phyloP scores from a whole-genome alignment of 805 yeast species.

The Teunomyces cretensis region DNA sequence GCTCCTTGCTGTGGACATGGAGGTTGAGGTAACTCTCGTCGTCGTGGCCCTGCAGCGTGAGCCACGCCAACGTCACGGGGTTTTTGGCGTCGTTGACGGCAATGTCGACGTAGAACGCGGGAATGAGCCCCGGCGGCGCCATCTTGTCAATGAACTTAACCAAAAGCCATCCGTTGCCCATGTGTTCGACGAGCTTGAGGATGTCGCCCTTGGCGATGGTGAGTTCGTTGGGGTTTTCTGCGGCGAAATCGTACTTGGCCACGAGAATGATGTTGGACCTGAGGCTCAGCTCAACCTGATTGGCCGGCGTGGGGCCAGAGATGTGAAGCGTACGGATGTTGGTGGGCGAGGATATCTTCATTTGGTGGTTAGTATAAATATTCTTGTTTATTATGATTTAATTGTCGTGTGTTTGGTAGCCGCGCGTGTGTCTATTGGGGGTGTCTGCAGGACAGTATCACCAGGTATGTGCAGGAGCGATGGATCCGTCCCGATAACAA shows the following conservation, averaged over 20 bases:
- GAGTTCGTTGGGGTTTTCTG: slow-evolving; percentile 46
- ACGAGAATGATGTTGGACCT: slow-evolving; percentile 42
- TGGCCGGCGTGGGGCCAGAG: slow-evolving; percentile 17
- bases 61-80: slow-evolving; percentile 40
- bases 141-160: slow-evolving; percentile 54
- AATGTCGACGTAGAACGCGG: slow-evolving; percentile 48
- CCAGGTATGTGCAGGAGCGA: too few relatives aligned
- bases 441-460: too few relatives aligned
- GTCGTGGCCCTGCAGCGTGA: slow-evolving; percentile 10
- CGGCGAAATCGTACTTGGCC: slow-evolving; percentile 45
- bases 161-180: slow-evolving; percentile 54
- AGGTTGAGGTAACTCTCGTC: slow-evolving; percentile 24
- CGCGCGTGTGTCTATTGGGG: too few relatives aligned
- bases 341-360: slow-evolving; percentile 5
- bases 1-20: slow-evolving; percentile 23
- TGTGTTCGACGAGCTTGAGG: slow-evolving; percentile 47
- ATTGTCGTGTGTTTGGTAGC: neutral
- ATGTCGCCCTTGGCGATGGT: slow-evolving; percentile 50
- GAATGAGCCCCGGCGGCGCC: slow-evolving; percentile 49
- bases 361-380: too few relatives aligned
- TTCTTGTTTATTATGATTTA: too few relatives aligned
- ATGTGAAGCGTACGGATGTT: slow-evolving; percentile 13
- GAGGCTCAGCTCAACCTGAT: slow-evolving; percentile 14
- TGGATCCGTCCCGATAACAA: too few relatives aligned
- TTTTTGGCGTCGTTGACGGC: slow-evolving; percentile 41